Evolutionary conservation across 495 filamentous ascomycete genomes (phyloP), one percentile per base, ranked within the genome.

Genomic region (Aspergillus heteromorphus): DNA sequence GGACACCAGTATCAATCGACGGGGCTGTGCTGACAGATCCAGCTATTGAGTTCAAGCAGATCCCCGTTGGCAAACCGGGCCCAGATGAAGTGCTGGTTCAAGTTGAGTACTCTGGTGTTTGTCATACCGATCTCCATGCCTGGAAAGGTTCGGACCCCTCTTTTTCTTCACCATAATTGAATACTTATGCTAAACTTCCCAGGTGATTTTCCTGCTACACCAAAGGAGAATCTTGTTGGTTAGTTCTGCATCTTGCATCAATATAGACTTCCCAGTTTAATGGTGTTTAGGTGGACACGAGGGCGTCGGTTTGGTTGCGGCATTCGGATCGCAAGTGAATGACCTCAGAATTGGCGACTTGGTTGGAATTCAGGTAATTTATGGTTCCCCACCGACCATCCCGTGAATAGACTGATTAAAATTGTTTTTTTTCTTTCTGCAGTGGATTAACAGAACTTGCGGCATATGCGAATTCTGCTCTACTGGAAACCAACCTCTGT

Each of bases 31-130:
- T 38, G n/a, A 38, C 6, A 38, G n/a, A 4, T n/a, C 5, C 6
- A 50, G 48, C 27, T 6, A 50, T 50, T 17, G 48, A 50, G 18
- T n/a, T 50, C 79, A 91, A 91, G 71, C 74, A 85, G 70, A 87
- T 91, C 65, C 79, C 80, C 58, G 87, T 91, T 49, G 76, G 75
- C 49, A 77, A 80, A 60, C 88, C 89, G 8, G 85, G 82, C 9
- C 81, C 88, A 14, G 87, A 91, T 72, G 88, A 93, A 69, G 85
- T 93, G 53, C 81, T 92, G 49, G 72, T 93, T 68, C 86, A 91
- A 73, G 83, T 93, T 76, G 89, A 90, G 75, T 93, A 82, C 78
- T 87, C 87, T 8, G 89, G 89, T 66, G 87, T 93, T 57, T 92
- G 89, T 76, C 88, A 92, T 76, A 91, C 89, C 0, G 85, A 87